Evolutionary conservation across 352 stramenopile genomes (phyloP).

Genomic region (Pythium folliculosum): DNA sequence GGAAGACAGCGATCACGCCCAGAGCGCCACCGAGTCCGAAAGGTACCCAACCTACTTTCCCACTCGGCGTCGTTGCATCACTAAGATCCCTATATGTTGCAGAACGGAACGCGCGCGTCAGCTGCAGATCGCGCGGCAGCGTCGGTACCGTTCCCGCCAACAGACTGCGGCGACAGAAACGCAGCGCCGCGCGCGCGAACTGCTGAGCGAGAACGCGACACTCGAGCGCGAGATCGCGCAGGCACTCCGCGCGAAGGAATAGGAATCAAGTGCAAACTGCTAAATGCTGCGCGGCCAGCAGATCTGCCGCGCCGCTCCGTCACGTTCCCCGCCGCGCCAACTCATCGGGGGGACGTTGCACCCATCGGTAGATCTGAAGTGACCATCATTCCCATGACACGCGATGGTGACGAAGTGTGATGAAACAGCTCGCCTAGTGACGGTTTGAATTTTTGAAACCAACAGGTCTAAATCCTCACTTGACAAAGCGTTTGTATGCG

Average conservation of each 20-base stretch:
- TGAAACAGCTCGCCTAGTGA: constrained; percentile 15
- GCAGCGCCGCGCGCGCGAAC: background rate
- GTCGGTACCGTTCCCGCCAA: constrained; percentile 18
- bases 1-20: no score
- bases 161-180: background rate
- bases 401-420: background rate
- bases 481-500: background rate
- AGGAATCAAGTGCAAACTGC: no score
- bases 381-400: constrained; percentile 19
- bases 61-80: no score
- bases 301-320: no score
- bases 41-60: no score
- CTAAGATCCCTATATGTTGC: background rate
- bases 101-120: constrained; percentile 11
- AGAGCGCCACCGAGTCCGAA: no score
- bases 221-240: background rate
- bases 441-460: constrained; percentile 1
- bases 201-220: background rate
- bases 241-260: no score
- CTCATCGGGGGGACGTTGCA: constrained; percentile 24
- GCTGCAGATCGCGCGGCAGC: constrained; percentile 18
- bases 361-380: constrained; percentile 14
- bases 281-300: no score
- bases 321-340: no score
- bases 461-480: background rate